phyloP scores from a whole-genome alignment of 23 red algal genomes.

The Gracilaria vermiculophylla region DNA sequence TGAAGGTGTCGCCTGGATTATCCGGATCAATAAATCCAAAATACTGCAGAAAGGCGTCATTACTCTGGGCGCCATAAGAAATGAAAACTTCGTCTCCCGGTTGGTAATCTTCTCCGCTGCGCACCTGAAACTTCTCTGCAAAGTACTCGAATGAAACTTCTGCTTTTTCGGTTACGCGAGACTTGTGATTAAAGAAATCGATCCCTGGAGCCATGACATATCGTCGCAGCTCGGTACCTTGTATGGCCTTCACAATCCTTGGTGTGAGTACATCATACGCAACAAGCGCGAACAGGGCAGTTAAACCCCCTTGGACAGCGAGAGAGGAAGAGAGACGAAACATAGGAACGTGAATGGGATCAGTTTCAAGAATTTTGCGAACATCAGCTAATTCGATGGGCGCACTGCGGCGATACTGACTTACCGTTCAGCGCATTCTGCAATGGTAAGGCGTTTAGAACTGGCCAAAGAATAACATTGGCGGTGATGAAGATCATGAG shows the following conservation, averaged over 20 bases:
- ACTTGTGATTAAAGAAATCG: slow-evolving; percentile 85
- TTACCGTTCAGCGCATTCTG: slow-evolving; percentile 58
- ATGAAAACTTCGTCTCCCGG: slow-evolving; percentile 85
- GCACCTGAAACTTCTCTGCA: slow-evolving; percentile 60
- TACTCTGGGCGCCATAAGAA: slow-evolving; percentile 86
- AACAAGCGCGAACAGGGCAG: slow-evolving; percentile 55
- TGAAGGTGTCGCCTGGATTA: slow-evolving; percentile 80
- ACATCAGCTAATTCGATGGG: background rate
- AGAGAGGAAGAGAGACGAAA: background rate
- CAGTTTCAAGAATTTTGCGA: background rate
- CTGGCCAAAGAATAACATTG: slow-evolving; percentile 38
- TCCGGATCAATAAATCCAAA: slow-evolving; percentile 89
- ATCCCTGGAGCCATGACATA: slow-evolving; percentile 75
- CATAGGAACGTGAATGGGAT: background rate
- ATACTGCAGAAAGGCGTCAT: slow-evolving; percentile 85
- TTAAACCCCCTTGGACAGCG: slow-evolving; percentile 38
- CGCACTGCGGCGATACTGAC: background rate
- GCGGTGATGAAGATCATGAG: slow-evolving; percentile 60
- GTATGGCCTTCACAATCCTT: slow-evolving; percentile 49
- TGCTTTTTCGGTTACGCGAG: slow-evolving; percentile 24
- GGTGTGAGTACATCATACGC: slow-evolving; percentile 77
- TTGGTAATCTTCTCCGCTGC: slow-evolving; percentile 40
- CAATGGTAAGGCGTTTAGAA: slow-evolving; percentile 28
- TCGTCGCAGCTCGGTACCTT: slow-evolving; percentile 45
- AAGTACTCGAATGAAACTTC: slow-evolving; percentile 81